A percentile compares a stretch with the other conserved stretches of the same genome.
Conservation (phyloP, 1,139 yeast genomes). For the Zygotorulaspora mrakii region DNA sequence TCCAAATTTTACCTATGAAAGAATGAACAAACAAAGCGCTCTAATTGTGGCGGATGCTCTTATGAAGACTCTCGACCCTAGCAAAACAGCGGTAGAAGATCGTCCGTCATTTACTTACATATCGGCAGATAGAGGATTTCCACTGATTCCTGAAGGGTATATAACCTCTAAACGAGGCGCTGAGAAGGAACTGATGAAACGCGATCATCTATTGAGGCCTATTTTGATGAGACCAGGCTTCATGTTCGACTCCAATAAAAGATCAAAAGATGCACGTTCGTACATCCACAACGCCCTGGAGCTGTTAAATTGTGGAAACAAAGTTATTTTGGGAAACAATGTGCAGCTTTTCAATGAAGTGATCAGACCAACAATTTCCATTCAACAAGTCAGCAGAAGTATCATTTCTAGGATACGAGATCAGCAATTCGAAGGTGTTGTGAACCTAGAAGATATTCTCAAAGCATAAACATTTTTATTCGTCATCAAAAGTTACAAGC, state of each 20-base stretch:
- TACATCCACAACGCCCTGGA: constrained; percentile 37
- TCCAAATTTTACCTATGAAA: constrained; percentile 49
- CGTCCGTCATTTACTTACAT: constrained; percentile 63
- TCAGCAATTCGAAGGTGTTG: constrained; percentile 51
- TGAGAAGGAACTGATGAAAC: constrained; percentile 49
- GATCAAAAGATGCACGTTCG: constrained; percentile 37
- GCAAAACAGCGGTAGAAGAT: constrained; percentile 9
- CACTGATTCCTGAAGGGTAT: constrained; percentile 65
- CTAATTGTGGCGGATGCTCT: constrained; percentile 58
- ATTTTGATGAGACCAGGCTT: constrained; percentile 76
- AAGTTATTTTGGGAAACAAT: constrained; percentile 36
- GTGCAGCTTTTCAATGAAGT: constrained; percentile 43
- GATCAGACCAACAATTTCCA: constrained; percentile 62
- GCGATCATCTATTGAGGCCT: constrained; percentile 46
- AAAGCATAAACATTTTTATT: constrained; percentile 10
- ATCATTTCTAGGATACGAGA: constrained; percentile 55
- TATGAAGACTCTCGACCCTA: constrained; percentile 30
- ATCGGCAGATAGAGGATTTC: constrained; percentile 72
- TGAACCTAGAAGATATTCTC: constrained; percentile 51
- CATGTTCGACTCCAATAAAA: constrained; percentile 58
- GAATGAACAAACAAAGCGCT: constrained; percentile 69
- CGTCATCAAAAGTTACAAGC: neutral
- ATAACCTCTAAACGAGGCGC: constrained; percentile 74
- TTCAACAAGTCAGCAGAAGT: constrained; percentile 63
- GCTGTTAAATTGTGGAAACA: constrained; percentile 45